Evolutionary conservation across 1,284 basidiomycete species (phyloP), one percentile per base, ranked within the genome.

Genomic region (Blastosporella zonata): DNA sequence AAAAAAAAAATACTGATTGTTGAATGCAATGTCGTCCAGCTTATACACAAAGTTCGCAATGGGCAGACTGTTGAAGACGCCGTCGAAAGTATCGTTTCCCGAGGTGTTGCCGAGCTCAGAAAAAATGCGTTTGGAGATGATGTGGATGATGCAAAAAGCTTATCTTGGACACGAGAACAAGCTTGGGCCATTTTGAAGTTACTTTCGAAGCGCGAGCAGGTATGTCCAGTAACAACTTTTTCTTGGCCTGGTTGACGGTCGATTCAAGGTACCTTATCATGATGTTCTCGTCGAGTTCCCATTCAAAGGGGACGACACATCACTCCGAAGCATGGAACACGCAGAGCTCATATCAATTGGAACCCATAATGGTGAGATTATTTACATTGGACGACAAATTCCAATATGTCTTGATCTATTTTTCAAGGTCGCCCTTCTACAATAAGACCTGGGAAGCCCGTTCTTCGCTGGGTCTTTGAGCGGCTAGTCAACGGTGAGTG

Each of bases 51-150:
- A 71, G 83, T 94, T 22, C 77, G 83, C 37, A 83, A 77, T 37
- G 91, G 93, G 0, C 79, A 84, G 65, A 70, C 61, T 9, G 78
- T 95, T 1, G 76, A 83, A 51, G 87, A 89, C 23, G 92, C 93
- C 1, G 88, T 97, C 3, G 88, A 95, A 59, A 93, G 96, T 61
- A 91, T 96, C 59, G 83, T 97, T 57, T 69, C 71, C 29, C 81
- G 87, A 33, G 87, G 84, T 27, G 83, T 93, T 6, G 79, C 84
- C 36, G 94, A 97, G 67, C 71, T 97, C 41, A 77, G 90, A 41
- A 97, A 97, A 75, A 87, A 81, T 46, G 91, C 91, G 0, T 98
- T 97, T 62, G 96, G 93, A 0, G 94, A 97, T 60, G 94, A 96
- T 62, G 67, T 75, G 2, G 89, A 93, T 45, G 94, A 97, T 61